Evolutionary conservation across 1,284 basidiomycete genomes (phyloP), one percentile per base, ranked within the genome.

Genomic region (Fomitopsis betulina): DNA sequence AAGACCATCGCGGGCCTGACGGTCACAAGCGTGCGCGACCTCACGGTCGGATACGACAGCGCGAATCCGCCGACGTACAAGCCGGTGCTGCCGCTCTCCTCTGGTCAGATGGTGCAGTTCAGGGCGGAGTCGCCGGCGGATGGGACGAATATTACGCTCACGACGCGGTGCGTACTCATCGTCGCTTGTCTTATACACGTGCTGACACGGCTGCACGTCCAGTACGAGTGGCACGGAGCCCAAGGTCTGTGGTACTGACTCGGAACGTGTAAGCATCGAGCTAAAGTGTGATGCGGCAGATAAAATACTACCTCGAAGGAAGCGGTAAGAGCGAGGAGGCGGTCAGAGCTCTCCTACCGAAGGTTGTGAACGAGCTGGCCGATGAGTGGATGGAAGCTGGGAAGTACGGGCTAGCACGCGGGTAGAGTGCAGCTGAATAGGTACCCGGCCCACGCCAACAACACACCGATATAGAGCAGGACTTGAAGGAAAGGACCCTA

Each of bases 151-250:
- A 79, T 92, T 59, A 79, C 83, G 2, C 70, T 93, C 50, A 92
- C 89, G 1, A 79, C 80, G 54, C 78, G 86, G 90, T 89, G 67
- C 15, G 72, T 67, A 37, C 8, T 13, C 7, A 10, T 27, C 9
- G 12, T 25, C 6, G 25, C 12, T 37, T 15, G 12, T 12, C 8
- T 37, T 12, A 37, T 12, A 9, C 35, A 12, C 35, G 35, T 2
- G 35, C 35, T 30, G 25, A 47, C 17, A 17, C 15, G 9, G 12
- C 10, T 6, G 21, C 42, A 52, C 15, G 55, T 23, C 3, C 30
- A 90, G 91, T 60, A 93, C 90, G 33, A 91, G 89, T 65, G 93
- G 93, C 12, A 94, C 93, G 8, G 93, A 94, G 66, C 92, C 92
- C 0, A 94, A 94, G 83, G 89, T 87, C 66, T 47, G 67, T 40